Evolutionary conservation across 352 stramenopile genomes (phyloP), one percentile per base, ranked within the genome.

Genomic region (Phytophthora boehmeriae): DNA sequence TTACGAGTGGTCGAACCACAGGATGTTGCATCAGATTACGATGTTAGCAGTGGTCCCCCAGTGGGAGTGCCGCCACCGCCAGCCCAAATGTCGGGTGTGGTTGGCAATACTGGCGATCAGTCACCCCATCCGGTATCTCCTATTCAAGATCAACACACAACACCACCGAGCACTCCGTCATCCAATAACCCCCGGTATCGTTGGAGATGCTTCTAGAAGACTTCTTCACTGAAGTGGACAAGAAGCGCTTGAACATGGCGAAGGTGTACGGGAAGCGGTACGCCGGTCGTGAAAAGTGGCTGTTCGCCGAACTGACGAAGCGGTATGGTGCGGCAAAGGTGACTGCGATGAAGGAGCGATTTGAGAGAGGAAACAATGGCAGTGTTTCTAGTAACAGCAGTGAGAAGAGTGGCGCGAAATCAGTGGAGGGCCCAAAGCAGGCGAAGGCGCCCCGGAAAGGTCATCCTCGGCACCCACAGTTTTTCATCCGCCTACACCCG

Each of bases 191-290:
- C 34, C 36, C 48, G 58, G 64, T 68, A 0, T 74, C 71, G 5
- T 59, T 93, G n/a, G 73, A 93, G 53, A 63, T 66, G 22, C 55
- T 88, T n/a, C 43, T 93, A 25, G 42, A 75, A 6, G 71, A 83
- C 14, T 93, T 93, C 49, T 93, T 89, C 49, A 78, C 63, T 2
- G 58, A 78, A 42, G 67, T 87, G 6, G 84, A 93, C 54, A 79
- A 76, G 52, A 75, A 63, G 20, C 84, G 81, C 36, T 17, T 88
- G 23, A 77, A 70, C 16, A 91, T 90, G 80, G 84, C 79, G 3
- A 75, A 80, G 47, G 76, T 79, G 32, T 92, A 92, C 47, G 68
- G 71, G 1, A 86, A 80, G 50, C 63, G 84, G n/a, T 93, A 93
- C 59, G 71, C 70, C 22, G 78, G 75, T 8, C 76, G 78, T 44